Percentiles rank a stretch among this genome's conserved stretches.
phyloP scores from a whole-genome alignment of 768 basidiomycete species.

The Trametes coccinea region DNA sequence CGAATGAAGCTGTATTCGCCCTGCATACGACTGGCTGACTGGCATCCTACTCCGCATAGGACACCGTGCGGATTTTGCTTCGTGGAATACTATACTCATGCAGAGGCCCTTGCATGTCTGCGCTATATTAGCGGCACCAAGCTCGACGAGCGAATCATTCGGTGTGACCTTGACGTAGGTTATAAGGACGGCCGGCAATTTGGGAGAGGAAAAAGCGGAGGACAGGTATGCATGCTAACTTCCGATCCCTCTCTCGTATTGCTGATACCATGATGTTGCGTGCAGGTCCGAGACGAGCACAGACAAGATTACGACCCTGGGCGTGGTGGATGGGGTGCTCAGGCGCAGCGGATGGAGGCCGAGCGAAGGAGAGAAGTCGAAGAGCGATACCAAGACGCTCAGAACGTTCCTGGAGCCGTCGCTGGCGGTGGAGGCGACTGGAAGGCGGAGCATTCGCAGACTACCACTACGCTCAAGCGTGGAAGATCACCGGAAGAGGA shows the following conservation, averaged over 20 bases:
- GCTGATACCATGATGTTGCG: slow-evolving; percentile 8
- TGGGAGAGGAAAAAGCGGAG: slow-evolving; percentile 95
- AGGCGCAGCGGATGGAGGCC: slow-evolving; percentile 70
- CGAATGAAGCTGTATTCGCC: slow-evolving; percentile 7
- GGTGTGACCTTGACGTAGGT: slow-evolving; percentile 95
- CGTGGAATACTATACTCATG: slow-evolving; percentile 93
- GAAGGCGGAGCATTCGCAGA: slow-evolving; percentile 58
- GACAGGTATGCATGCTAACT: slow-evolving; percentile 54
- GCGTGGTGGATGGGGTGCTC: slow-evolving; percentile 92
- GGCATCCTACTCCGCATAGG: slow-evolving; percentile 37
- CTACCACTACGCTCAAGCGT: slow-evolving; percentile 54
- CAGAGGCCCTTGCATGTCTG: slow-evolving; percentile 90
- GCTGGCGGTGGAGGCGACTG: slow-evolving; percentile 86
- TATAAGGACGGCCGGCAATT: slow-evolving; percentile 98
- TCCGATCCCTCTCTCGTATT: not conserved
- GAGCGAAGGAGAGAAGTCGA: slow-evolving; percentile 82
- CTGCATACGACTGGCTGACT: not conserved
- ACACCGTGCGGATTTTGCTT: slow-evolving; percentile 96
- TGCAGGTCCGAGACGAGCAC: slow-evolving; percentile 86
- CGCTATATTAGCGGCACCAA: slow-evolving; percentile 97
- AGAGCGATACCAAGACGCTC: slow-evolving; percentile 81
- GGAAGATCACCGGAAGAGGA: slow-evolving; percentile 81
- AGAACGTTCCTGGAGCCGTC: slow-evolving; percentile 77
- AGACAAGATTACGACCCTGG: slow-evolving; percentile 96
- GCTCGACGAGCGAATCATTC: slow-evolving; percentile 96